A percentile compares a stretch with the other conserved stretches of the same genome.
Evolutionary conservation across 1,284 basidiomycete species (phyloP).

Genomic region (Fistulinella cinereoalba): DNA sequence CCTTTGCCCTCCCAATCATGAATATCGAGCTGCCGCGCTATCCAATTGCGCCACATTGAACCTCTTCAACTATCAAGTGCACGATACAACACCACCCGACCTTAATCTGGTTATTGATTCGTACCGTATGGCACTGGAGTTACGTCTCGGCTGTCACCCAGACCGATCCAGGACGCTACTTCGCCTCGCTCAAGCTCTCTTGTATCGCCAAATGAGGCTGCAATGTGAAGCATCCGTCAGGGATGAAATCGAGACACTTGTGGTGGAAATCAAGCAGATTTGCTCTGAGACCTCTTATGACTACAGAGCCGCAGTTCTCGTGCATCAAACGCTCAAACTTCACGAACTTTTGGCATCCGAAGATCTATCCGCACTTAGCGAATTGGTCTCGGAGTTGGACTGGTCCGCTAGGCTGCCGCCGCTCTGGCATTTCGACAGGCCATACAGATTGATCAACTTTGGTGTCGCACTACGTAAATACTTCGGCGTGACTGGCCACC

Average conservation of each 20-base stretch:
- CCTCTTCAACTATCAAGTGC: background rate
- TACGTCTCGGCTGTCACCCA: background rate
- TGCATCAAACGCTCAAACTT: background rate
- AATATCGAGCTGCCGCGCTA: background rate
- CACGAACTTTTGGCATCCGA: background rate
- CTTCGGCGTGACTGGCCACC: background rate
- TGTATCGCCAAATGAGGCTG: background rate
- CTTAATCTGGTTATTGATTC: background rate
- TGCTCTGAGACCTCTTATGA: background rate
- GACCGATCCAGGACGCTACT: background rate
- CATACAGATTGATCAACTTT: background rate
- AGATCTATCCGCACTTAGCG: background rate
- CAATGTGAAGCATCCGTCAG: background rate
- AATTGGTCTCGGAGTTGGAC: background rate
- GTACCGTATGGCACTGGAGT: background rate
- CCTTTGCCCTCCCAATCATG: background rate
- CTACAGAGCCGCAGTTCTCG: background rate
- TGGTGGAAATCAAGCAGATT: background rate
- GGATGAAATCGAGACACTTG: background rate
- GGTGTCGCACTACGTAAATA: background rate
- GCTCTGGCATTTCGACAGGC: background rate
- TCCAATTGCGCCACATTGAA: background rate
- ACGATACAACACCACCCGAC: background rate
- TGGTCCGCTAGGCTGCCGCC: background rate
- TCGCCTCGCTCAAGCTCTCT: background rate